A percentile compares a stretch with the other conserved stretches of the same genome.
Evolutionary conservation across 202 grass and related monocot species (phyloP).

Genomic region (Carex arenaria): DNA sequence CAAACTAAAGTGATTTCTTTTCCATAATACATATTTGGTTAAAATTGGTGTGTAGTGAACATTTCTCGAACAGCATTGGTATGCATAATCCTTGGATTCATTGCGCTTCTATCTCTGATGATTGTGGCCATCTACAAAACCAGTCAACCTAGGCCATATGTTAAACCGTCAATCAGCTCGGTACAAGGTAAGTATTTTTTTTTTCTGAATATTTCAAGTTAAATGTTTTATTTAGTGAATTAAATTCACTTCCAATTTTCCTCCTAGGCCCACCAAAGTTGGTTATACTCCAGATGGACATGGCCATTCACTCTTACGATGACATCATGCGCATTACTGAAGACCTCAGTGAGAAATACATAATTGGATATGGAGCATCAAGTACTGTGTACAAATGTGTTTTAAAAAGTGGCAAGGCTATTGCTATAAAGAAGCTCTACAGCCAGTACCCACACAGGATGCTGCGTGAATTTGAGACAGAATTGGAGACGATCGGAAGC

Average conservation of each 20-base stretch:
- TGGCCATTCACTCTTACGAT: conserved; percentile 91
- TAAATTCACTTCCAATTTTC: conserved; percentile 14
- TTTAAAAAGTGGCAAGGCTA: conserved; percentile 72
- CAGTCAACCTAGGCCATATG: conserved; percentile 58
- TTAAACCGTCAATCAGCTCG: conserved; percentile 55
- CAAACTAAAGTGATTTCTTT: background rate
- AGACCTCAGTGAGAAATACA: conserved; percentile 91
- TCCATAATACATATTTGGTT: conserved; percentile 12
- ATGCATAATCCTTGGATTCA: conserved; percentile 74
- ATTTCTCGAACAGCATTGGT: conserved; percentile 64
- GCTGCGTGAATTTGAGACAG: conserved; percentile 80
- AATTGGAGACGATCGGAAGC: conserved; percentile 76
- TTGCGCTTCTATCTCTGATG: conserved; percentile 59
- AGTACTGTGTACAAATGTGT: conserved; percentile 93
- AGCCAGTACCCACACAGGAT: conserved; percentile 78
- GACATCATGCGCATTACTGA: conserved; percentile 97
- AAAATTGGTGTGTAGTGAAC: conserved; percentile 37
- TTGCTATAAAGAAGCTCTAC: conserved; percentile 88
- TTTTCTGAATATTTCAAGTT: background rate
- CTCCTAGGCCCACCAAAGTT: conserved; percentile 85
- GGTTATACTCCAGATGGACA: conserved; percentile 92
- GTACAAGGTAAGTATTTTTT: conserved; percentile 50
- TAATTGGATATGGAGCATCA: conserved; percentile 93
- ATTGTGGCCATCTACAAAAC: conserved; percentile 77
- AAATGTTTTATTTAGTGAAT: background rate